Percentiles rank a stretch among this genome's conserved stretches.
Conservation (phyloP, 2,329 filamentous ascomycete genomes). For the Colletotrichum salicis region DNA sequence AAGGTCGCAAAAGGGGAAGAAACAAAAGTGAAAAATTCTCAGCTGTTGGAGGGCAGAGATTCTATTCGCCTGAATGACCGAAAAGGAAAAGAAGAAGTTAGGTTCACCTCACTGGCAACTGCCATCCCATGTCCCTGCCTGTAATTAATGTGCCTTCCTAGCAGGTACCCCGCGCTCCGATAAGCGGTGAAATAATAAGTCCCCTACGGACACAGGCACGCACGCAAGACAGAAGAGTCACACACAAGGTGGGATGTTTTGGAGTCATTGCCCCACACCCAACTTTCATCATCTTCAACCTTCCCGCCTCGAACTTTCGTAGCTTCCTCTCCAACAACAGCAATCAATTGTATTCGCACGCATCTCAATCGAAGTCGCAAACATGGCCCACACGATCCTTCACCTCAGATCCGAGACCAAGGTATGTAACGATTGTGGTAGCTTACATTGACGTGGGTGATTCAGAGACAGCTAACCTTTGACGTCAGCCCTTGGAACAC, state of each 20-base stretch:
- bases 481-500: not conserved
- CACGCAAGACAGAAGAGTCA: constrained; percentile 1
- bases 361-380: constrained; percentile 10
- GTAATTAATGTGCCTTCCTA: not conserved
- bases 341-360: not conserved
- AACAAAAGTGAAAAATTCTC: not conserved
- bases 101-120: constrained; percentile 1
- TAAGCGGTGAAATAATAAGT: constrained; percentile 24
- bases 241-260: constrained; percentile 32
- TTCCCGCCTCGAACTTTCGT: constrained; percentile 12
- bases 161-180: constrained; percentile 31
- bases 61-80: not conserved
- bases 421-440: constrained; percentile 62
- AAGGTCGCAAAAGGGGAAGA: not conserved
- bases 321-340: constrained; percentile 9
- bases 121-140: constrained; percentile 23
- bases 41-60: not conserved
- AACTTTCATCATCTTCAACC: not conserved
- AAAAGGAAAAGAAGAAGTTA: not conserved
- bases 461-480: not conserved
- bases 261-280: constrained; percentile 31
- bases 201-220: not conserved
- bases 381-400: constrained; percentile 44
- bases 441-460: not conserved
- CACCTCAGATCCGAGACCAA: constrained; percentile 70